A percentile compares a stretch with the other conserved stretches of the same genome.
These are phyloP conservation scores for Leishmania gerbilli DNA, from an alignment of 208 protist species.

Conservation along the genomic window DNA sequence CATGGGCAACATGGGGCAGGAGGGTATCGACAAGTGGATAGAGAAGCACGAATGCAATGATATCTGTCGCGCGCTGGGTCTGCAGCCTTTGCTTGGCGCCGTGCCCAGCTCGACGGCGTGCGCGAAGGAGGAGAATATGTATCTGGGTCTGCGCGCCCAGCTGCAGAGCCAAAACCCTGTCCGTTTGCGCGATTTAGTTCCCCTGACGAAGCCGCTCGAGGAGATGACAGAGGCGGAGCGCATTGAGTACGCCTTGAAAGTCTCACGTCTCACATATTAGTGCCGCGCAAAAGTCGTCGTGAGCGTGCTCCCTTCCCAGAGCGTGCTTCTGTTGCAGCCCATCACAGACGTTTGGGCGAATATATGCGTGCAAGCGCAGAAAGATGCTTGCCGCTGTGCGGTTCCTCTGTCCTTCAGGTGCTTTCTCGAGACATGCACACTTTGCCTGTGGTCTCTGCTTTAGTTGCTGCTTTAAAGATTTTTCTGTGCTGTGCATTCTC, in stretches of 20 bases:
- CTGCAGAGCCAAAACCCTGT: conserved; percentile 54
- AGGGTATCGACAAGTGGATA: conserved; percentile 84
- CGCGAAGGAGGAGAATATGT: conserved; percentile 23
- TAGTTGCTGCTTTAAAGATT: neutral
- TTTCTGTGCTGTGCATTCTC: neutral
- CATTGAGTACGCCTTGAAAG: conserved; percentile 63
- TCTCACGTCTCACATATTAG: conserved; percentile 59
- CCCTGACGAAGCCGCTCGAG: conserved; percentile 65
- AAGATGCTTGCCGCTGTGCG: neutral
- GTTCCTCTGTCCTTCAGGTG: neutral
- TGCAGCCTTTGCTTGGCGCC: conserved; percentile 45
- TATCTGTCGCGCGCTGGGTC: conserved; percentile 62
- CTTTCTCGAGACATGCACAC: neutral
- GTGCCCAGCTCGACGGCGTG: conserved; percentile 6
- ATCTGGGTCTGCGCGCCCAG: conserved; percentile 48
- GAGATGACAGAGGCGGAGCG: conserved; percentile 79
- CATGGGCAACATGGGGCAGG: conserved; percentile 82
- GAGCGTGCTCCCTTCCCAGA: neutral
- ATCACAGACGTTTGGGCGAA: too few species aligned
- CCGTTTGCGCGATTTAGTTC: conserved; percentile 52
- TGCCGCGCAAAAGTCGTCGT: neutral
- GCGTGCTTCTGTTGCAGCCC: neutral
- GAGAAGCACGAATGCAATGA: conserved; percentile 74
- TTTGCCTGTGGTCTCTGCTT: neutral
- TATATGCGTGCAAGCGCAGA: neutral